Conservation (phyloP, 2,329 filamentous ascomycete genomes). For the Alternaria postmessia region DNA sequence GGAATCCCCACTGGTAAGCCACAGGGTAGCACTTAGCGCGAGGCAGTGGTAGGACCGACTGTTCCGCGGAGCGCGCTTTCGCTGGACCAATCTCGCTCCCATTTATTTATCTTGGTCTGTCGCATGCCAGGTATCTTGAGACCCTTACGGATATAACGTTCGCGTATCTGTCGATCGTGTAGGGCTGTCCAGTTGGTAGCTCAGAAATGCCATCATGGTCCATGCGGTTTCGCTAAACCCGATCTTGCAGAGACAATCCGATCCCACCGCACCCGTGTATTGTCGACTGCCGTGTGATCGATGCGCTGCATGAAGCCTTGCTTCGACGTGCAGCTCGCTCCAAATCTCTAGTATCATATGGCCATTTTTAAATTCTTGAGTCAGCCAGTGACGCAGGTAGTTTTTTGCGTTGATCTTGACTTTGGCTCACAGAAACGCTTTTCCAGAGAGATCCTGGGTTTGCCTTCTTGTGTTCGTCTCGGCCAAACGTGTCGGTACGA, state of each 20-base stretch:
- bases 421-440: neutral
- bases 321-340: neutral
- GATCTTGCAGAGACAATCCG: slow-evolving; percentile 3
- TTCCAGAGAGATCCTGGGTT: neutral
- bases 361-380: neutral
- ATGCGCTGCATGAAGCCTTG: slow-evolving; percentile 3
- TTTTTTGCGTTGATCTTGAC: neutral
- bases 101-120: neutral
- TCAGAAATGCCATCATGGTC: slow-evolving; percentile 3
- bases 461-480: neutral
- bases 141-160: neutral
- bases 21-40: slow-evolving; percentile 7
- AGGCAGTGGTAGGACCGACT: slow-evolving; percentile 5
- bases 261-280: slow-evolving; percentile 2
- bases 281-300: neutral
- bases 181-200: neutral
- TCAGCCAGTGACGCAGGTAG: neutral
- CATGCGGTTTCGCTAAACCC: slow-evolving; percentile 11
- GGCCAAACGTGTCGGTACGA: neutral
- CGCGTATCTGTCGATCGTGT: slow-evolving; percentile 1
- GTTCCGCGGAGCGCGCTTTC: neutral
- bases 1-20: neutral
- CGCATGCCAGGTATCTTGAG: neutral
- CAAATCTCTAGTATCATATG: neutral
- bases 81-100: slow-evolving; percentile 4